phyloP scores from a whole-genome alignment of 176 grass and related monocot genomes.

The Pontederia crassipes region DNA sequence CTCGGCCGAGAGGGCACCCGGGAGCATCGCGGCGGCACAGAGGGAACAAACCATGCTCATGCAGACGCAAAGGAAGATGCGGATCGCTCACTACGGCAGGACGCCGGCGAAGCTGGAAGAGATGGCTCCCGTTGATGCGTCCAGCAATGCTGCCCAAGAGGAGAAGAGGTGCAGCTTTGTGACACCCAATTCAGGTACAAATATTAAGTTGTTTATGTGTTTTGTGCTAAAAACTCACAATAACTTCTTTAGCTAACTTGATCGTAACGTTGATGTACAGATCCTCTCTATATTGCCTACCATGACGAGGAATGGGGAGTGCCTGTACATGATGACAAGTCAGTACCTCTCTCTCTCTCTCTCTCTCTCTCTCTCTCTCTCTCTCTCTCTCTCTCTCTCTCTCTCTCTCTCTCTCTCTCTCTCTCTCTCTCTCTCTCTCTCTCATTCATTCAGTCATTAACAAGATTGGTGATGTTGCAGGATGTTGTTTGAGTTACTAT shows the following conservation, averaged over 20 bases:
- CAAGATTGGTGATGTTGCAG: slow-evolving; percentile 19
- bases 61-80: slow-evolving; percentile 15
- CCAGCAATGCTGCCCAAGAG: neutral
- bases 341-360: slow-evolving; percentile 5
- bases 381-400: neutral
- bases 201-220: neutral
- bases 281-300: slow-evolving; percentile 67
- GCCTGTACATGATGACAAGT: slow-evolving; percentile 74
- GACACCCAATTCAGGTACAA: slow-evolving; percentile 5
- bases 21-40: slow-evolving; percentile 17
- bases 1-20: slow-evolving; percentile 5
- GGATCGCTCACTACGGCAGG: slow-evolving; percentile 20
- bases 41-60: slow-evolving; percentile 16
- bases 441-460: neutral
- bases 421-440: neutral
- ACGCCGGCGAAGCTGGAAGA: slow-evolving; percentile 14
- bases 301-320: slow-evolving; percentile 95
- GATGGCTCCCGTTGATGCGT: neutral
- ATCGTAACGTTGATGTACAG: slow-evolving; percentile 13
- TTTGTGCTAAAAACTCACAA: neutral
- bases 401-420: neutral
- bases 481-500: slow-evolving; percentile 81
- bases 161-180: slow-evolving; percentile 23
- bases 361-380: neutral
- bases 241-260: neutral